Evolutionary conservation across 2,329 filamentous ascomycete genomes (phyloP), one percentile per base, ranked within the genome.

Genomic region (Blastomyces gilchristii): DNA sequence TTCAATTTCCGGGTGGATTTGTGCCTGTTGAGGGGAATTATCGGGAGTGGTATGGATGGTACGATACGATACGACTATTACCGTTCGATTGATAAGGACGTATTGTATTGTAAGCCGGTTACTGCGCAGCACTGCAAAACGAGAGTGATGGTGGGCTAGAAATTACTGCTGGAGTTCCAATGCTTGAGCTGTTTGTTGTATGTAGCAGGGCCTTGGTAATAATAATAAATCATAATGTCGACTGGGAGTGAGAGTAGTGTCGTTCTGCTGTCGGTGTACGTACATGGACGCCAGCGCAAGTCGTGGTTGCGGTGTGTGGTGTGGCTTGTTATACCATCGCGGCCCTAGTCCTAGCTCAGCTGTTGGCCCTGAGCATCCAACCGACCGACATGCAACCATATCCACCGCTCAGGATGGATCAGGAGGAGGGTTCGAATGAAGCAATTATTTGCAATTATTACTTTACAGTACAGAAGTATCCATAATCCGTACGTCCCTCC

Each of bases 31-130:
- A 39, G 54, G 54, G 34, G n/a, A 58, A 58, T 58, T 58, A 41
- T 41, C 54, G 37, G 53, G 53, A 14, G 22, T 25, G 8, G 47
- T 49, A 49, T 49, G 47, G 47, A 25, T 43, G 37, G 25, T 28
- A 58, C 54, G 18, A 7, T 41, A 28, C 54, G 22, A 16, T 58
- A 43, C 34, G 47, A 43, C 7, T 14, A n/a, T 58, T 41, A 41
- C 54, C 18, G 54, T 58, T 58, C 43, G 54, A 58, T 58, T 58
- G 54, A 58, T 58, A 58, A 58, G 9, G 1, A n/a, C 11, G 6
- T 14, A 41, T 28, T 22, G 41, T 22, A 25, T 18, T 43, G 3
- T 22, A 3, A 22, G 4, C 14, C 1, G 9, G 16, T 16, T 22
- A 9, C 28, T n/a, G 16, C 16, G 12, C 18, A 45, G 41, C 12